These are phyloP conservation scores for Albophoma yamanashiensis DNA, from an alignment of 2,329 filamentous ascomycete genomes.

Conservation along the genomic window DNA sequence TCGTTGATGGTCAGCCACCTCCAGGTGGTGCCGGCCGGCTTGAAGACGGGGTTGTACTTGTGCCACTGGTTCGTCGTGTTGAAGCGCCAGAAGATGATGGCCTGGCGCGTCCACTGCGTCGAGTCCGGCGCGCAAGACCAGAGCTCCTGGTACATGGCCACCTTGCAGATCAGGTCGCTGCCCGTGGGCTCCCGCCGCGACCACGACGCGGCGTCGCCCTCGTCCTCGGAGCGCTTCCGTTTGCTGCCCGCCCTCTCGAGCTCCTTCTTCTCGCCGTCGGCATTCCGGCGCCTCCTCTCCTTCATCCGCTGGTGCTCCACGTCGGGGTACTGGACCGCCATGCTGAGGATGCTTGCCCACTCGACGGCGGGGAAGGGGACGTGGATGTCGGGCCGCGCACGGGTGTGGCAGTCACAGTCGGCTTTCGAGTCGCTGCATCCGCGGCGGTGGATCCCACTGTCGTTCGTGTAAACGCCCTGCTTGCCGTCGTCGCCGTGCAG, in stretches of 20 bases:
- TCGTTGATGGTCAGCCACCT: constrained; percentile 51
- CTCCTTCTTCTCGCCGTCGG: constrained; percentile 23
- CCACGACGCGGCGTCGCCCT: constrained; percentile 28
- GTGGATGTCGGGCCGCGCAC: constrained; percentile 36
- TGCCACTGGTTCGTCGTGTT: constrained; percentile 40
- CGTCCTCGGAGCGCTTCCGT: constrained; percentile 29
- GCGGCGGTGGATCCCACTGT: constrained; percentile 40
- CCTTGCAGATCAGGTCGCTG: constrained; percentile 47
- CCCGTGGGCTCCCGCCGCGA: constrained; percentile 30
- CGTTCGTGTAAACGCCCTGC: constrained; percentile 35
- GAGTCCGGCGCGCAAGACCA: constrained; percentile 42
- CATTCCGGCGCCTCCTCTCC: constrained; percentile 23
- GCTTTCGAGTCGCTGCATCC: constrained; percentile 37
- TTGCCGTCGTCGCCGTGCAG: constrained; percentile 34
- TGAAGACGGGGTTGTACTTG: constrained; percentile 36
- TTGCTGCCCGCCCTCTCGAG: constrained; percentile 23
- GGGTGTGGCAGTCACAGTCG: constrained; percentile 40
- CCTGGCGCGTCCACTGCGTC: constrained; percentile 43
- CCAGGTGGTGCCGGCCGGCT: constrained; percentile 47
- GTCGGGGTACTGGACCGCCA: constrained; percentile 41
- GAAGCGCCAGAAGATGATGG: constrained; percentile 55
- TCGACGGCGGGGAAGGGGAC: constrained; percentile 48
- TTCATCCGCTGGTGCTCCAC: constrained; percentile 26
- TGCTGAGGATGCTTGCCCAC: constrained; percentile 48
- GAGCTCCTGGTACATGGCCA: constrained; percentile 58